Evolutionary conservation across 2,329 filamentous ascomycete genomes (phyloP).

Genomic region (Hymenoscyphus salicellus): DNA sequence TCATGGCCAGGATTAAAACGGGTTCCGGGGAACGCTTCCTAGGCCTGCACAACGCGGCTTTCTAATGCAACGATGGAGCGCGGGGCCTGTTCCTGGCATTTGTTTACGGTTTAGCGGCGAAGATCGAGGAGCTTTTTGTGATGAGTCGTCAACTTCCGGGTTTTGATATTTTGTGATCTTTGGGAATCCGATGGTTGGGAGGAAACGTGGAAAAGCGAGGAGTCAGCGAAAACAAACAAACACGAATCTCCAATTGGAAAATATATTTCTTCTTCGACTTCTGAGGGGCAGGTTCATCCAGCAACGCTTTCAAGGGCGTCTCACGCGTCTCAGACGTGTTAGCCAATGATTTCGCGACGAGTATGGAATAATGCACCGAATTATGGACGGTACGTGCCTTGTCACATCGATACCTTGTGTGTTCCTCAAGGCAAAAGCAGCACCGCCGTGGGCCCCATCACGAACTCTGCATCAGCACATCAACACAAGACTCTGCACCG

Average conservation of each 20-base stretch:
- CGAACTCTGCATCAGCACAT: conserved; percentile 13
- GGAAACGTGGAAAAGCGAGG: not conserved
- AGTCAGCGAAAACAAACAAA: conserved; percentile 3
- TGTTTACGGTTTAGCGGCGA: conserved; percentile 12
- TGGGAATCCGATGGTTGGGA: conserved; percentile 1
- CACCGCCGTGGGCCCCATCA: conserved; percentile 7
- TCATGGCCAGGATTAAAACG: conserved; percentile 19
- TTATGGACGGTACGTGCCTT: conserved; percentile 3
- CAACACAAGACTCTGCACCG: conserved; percentile 3
- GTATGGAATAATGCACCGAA: conserved; percentile 15
- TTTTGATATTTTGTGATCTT: not conserved
- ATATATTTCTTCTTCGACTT: not conserved
- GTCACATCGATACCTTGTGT: conserved; percentile 3
- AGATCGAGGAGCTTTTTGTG: conserved; percentile 12
- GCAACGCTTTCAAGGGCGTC: conserved; percentile 11
- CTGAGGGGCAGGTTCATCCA: conserved; percentile 5
- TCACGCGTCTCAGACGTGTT: conserved; percentile 19
- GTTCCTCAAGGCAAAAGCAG: conserved; percentile 14
- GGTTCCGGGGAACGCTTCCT: conserved; percentile 28
- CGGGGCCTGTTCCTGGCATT: conserved; percentile 22
- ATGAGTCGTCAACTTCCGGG: conserved; percentile 11
- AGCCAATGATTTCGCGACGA: conserved; percentile 27
- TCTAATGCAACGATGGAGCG: conserved; percentile 17
- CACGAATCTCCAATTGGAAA: not conserved
- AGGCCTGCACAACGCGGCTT: conserved; percentile 9